Base-by-base conservation (phyloP, 2,329 filamentous ascomycete genomes). In the Botryosphaeria agaves region DNA sequence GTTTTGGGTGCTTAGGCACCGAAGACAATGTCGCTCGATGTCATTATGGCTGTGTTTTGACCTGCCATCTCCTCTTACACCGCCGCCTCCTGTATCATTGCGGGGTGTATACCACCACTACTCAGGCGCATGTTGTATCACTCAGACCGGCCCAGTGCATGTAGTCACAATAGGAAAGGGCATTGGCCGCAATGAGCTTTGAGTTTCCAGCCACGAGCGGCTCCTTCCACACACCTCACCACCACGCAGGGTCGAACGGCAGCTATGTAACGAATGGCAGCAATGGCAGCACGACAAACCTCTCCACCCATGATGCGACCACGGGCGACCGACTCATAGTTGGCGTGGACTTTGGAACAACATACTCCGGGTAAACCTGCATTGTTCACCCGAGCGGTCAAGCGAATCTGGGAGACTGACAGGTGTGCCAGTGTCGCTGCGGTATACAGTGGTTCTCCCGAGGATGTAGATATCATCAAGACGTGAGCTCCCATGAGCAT, bases 311-410 rank as follows among this genome's bases (percentile, higher is more conserved):
- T 21, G 21, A 23, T 3, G 12, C 21, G 12, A 23, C 21, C 9
- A 7, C 21, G 12, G 12, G 21, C 12, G 76, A 82, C 46, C 64
- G 74, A 32, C 54, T 83, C 40, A 78, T 84, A 41, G 76, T 85
- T 19, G 80, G 78, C 5, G 71, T 85, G 5, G 80, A 85, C 49
- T 85, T 85, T 56, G 80, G 80, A 9, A 85, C 80, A n/a, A 85
- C 79, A 2, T 85, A 81, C 47, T 81, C 74, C 26, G 78, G 77
- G 71, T 76, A 54, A 57, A 69, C 62, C 18, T 18, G 33, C 32
- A n/a, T 40, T 40, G 12, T 47, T 49, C 35, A 46, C 41, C 28
- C 42, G 41, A 12, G 5, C 14, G 18, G 5, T 19, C 15, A 17
- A 9, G 8, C n/a, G 9, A 11, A 14, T 12, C 14, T 15, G 14